Conservation (phyloP, 2,329 filamentous ascomycete species). For the Blumeriella jaapii region DNA sequence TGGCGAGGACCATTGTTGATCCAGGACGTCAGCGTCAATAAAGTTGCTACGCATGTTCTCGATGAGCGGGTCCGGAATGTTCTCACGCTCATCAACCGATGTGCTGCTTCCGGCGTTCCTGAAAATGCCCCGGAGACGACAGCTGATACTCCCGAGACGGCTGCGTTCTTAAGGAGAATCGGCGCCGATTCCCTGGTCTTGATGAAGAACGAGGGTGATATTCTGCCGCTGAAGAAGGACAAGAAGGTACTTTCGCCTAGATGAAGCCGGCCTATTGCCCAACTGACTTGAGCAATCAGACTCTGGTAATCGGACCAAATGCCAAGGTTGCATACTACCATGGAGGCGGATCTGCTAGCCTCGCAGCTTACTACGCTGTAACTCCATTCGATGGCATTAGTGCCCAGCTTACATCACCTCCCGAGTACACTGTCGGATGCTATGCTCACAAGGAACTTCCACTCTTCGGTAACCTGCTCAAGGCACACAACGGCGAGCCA, state of each 20-base stretch:
- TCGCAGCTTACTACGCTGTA: constrained; percentile 53
- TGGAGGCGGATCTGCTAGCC: constrained; percentile 54
- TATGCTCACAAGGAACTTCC: constrained; percentile 56
- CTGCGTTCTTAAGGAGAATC: constrained; percentile 39
- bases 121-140: constrained; percentile 22
- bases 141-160: constrained; percentile 26
- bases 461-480: constrained; percentile 41
- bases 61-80: constrained; percentile 22
- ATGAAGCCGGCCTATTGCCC: too few relatives aligned
- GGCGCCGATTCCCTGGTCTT: constrained; percentile 51
- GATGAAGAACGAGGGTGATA: constrained; percentile 47
- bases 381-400: constrained; percentile 63
- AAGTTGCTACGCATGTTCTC: constrained; percentile 18
- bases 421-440: constrained; percentile 46
- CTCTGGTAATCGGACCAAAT: constrained; percentile 45
- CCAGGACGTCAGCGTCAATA: constrained; percentile 18
- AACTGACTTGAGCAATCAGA: constrained; percentile 25
- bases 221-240: constrained; percentile 46
- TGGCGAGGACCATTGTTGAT: constrained; percentile 21
- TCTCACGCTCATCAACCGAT: constrained; percentile 24
- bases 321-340: constrained; percentile 44
- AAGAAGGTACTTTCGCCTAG: constrained; percentile 46
- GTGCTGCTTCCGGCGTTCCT: constrained; percentile 26
- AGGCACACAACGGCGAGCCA: constrained; percentile 38
- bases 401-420: constrained; percentile 34